These are phyloP conservation scores for Globisporangium polare DNA, from an alignment of 352 stramenopile species.

Conservation along the genomic window DNA sequence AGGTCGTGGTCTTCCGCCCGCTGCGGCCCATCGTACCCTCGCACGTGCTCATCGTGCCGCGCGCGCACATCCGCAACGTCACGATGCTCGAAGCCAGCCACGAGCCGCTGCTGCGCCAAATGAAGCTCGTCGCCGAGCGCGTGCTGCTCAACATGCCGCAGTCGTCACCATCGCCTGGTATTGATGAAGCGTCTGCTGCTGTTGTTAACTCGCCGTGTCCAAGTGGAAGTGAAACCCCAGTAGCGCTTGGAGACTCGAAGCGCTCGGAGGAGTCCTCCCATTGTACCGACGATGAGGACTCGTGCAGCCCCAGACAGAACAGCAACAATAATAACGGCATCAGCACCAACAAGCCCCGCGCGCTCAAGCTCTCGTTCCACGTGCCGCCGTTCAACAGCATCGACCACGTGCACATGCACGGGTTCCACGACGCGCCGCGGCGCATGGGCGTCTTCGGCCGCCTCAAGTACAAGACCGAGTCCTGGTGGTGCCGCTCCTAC, in stretches of 20 bases:
- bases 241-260: conserved; percentile 3
- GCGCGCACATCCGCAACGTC: conserved; percentile 76
- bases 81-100: conserved; percentile 53
- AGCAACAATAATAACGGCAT: not conserved
- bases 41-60: conserved; percentile 79
- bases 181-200: too few relatives aligned
- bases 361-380: conserved; percentile 28
- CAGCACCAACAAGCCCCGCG: not conserved
- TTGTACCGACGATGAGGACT: conserved; percentile 15
- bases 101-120: conserved; percentile 48
- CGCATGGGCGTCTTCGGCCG: conserved; percentile 50
- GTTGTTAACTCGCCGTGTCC: not conserved
- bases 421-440: conserved; percentile 38
- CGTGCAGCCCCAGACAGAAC: not conserved
- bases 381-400: conserved; percentile 86
- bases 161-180: not conserved
- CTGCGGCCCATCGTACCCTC: conserved; percentile 61
- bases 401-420: conserved; percentile 89
- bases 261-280: conserved; percentile 12
- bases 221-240: not conserved
- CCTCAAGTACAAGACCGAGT: conserved; percentile 80
- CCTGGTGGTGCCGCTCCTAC: conserved; percentile 81
- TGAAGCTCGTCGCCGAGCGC: conserved; percentile 52
- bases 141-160: conserved; percentile 24
- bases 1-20: conserved; percentile 75